Percentiles rank a stretch among this genome's conserved stretches.
phyloP scores from a whole-genome alignment of 495 filamentous ascomycete species.

The Penicilliopsis zonata region DNA sequence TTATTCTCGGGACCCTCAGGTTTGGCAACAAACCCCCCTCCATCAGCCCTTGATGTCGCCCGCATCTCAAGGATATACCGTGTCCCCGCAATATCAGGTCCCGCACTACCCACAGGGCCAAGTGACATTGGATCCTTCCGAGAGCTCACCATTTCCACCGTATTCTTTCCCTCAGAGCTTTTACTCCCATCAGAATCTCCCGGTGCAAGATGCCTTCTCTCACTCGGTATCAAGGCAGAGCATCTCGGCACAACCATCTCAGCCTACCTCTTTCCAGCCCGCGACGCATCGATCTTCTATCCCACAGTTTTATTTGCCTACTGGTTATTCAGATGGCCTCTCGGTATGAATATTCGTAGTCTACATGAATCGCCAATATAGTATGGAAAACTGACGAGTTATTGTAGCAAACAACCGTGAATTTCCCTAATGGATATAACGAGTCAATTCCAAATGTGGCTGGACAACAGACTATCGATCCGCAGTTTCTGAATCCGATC shows the following conservation, averaged over 20 bases:
- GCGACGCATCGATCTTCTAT: conserved; percentile 10
- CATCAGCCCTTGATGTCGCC: conserved; percentile 8
- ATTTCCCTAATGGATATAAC: conserved; percentile 20
- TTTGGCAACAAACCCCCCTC: conserved; percentile 25
- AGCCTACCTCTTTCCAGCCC: conserved; percentile 7
- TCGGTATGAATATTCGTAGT: conserved; percentile 10
- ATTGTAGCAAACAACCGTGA: conserved; percentile 16
- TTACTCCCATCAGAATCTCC: conserved; percentile 20
- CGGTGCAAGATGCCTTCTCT: conserved; percentile 18
- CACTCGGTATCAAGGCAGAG: conserved; percentile 11
- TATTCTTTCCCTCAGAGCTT: conserved; percentile 21
- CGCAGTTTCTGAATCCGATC: conserved; percentile 21
- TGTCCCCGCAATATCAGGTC: conserved; percentile 19
- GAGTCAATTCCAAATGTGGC: conserved; percentile 12
- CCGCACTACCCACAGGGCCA: conserved; percentile 25
- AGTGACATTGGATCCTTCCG: conserved; percentile 19
- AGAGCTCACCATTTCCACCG: conserved; percentile 21
- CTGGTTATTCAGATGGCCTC: conserved; percentile 14
- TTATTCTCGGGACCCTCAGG: conserved; percentile 21
- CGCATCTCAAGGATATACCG: conserved; percentile 15
- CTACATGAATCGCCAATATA: too few species aligned
- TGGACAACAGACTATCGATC: conserved; percentile 28
- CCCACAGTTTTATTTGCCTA: conserved; percentile 14
- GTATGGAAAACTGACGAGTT: conserved; percentile 1
- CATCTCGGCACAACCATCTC: conserved; percentile 14